These are phyloP conservation scores for Lindgomyces ingoldianus DNA, from an alignment of 495 filamentous ascomycete genomes.

Conservation along the genomic window DNA sequence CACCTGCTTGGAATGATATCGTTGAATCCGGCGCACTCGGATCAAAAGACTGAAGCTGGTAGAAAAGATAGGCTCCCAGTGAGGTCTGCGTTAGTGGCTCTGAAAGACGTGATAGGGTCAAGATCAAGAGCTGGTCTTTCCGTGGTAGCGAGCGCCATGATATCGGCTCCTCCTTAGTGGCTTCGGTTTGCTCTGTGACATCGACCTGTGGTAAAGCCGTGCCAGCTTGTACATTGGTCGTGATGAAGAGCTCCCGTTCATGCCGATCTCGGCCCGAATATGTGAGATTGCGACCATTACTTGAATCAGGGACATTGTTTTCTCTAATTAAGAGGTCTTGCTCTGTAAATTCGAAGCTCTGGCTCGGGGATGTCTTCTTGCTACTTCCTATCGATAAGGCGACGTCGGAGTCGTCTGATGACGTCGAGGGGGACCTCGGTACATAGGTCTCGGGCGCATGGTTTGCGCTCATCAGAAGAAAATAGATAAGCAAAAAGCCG, in stretches of 20 bases:
- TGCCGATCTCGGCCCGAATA: constrained; percentile 2
- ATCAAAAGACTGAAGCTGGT: constrained; percentile 57
- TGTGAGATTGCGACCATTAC: background rate
- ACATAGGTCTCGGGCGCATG: background rate
- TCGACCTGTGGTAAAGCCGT: constrained; percentile 24
- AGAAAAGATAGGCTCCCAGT: constrained; percentile 65
- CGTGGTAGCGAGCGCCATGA: constrained; percentile 58
- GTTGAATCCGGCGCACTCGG: constrained; percentile 42
- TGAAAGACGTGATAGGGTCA: constrained; percentile 72
- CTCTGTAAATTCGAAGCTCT: background rate
- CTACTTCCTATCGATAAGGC: background rate
- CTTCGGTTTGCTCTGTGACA: constrained; percentile 21
- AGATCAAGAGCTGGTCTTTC: constrained; percentile 72
- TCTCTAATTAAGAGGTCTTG: background rate
- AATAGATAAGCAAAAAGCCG: background rate
- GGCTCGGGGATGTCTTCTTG: background rate
- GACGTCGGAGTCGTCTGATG: constrained; percentile 3
- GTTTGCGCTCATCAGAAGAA: constrained; percentile 14
- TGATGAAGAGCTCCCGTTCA: background rate
- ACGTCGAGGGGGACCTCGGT: constrained; percentile 5
- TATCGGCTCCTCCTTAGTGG: constrained; percentile 37
- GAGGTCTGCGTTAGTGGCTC: constrained; percentile 80
- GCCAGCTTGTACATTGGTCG: constrained; percentile 22
- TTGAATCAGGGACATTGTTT: no score
- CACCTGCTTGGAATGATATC: constrained; percentile 75